These are phyloP conservation scores for Arabis hirsuta DNA, from an alignment of 345 rosid genomes.

Conservation along the genomic window DNA sequence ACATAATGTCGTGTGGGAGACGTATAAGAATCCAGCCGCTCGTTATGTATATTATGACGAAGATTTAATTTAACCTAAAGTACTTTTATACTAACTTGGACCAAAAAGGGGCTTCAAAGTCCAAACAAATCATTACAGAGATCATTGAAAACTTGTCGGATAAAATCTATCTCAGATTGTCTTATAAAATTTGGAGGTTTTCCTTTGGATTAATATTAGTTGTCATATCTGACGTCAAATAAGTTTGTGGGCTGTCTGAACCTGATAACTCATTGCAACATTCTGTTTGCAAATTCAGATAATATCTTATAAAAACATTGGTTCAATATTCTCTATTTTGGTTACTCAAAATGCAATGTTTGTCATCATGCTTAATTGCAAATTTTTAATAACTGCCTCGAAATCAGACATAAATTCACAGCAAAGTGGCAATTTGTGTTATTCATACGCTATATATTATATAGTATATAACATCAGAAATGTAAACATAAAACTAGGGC, in stretches of 20 bases:
- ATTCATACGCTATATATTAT: neutral
- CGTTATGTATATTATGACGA: slow-evolving; percentile 26
- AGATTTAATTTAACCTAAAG: slow-evolving; percentile 12
- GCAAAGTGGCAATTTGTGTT: neutral
- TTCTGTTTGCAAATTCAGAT: neutral
- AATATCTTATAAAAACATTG: neutral
- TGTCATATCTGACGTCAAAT: slow-evolving; percentile 33
- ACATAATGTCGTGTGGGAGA: slow-evolving; percentile 39
- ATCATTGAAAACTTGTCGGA: slow-evolving; percentile 37
- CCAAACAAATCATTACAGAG: slow-evolving; percentile 39
- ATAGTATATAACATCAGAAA: neutral
- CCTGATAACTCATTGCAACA: neutral
- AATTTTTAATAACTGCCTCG: neutral
- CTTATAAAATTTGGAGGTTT: slow-evolving; percentile 38
- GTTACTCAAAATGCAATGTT: slow-evolving; percentile 7
- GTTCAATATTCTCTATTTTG: neutral
- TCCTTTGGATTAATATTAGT: slow-evolving; percentile 29
- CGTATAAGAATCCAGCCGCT: slow-evolving; percentile 29
- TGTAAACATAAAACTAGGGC: no score
- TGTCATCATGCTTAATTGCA: neutral
- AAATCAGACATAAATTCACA: neutral
- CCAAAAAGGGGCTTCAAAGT: slow-evolving; percentile 22
- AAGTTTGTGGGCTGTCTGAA: slow-evolving; percentile 31
- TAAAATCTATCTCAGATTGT: slow-evolving; percentile 43
- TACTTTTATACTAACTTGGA: slow-evolving; percentile 34